These are phyloP conservation scores for Moesziomyces parantarcticus DNA, from an alignment of 1,284 basidiomycete genomes.

Conservation along the genomic window DNA sequence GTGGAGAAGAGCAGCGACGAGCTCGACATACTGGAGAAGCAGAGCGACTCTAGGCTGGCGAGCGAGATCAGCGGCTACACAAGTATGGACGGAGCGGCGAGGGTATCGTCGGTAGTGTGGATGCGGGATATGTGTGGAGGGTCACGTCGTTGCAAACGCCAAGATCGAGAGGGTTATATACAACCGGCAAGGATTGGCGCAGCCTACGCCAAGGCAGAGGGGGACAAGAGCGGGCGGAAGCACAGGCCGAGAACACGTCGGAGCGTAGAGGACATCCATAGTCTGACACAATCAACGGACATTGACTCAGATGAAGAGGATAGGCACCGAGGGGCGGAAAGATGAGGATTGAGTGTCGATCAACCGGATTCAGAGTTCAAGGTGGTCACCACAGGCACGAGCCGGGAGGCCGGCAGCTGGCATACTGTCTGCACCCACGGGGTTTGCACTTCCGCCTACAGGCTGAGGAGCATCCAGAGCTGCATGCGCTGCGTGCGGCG, in stretches of 20 bases:
- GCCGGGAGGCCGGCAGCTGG: no score
- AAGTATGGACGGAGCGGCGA: constrained; percentile 1
- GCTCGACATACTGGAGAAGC: constrained; percentile 23
- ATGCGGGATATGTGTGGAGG: not conserved
- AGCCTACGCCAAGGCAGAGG: not conserved
- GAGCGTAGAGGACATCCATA: not conserved
- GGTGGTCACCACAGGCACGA: not conserved
- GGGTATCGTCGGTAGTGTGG: constrained; percentile 1
- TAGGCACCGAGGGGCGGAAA: not conserved
- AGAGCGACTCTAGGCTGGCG: constrained; percentile 4
- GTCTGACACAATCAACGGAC: constrained; percentile 31
- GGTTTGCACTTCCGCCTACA: no score
- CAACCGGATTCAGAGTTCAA: constrained; percentile 19
- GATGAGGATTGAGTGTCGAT: constrained; percentile 5
- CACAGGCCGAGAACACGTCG: constrained; percentile 3
- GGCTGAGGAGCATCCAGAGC: not conserved
- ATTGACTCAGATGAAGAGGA: constrained; percentile 14
- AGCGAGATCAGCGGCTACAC: not conserved
- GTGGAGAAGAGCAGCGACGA: constrained; percentile 23
- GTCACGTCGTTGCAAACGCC: constrained; percentile 2
- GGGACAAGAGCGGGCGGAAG: not conserved
- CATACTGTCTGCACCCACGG: no score
- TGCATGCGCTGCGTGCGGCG: not conserved
- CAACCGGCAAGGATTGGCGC: not conserved
- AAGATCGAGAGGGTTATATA: constrained; percentile 17